Evolutionary conservation across 768 basidiomycete genomes (phyloP), one percentile per base, ranked within the genome.

Genomic region (Boletus bicolor): DNA sequence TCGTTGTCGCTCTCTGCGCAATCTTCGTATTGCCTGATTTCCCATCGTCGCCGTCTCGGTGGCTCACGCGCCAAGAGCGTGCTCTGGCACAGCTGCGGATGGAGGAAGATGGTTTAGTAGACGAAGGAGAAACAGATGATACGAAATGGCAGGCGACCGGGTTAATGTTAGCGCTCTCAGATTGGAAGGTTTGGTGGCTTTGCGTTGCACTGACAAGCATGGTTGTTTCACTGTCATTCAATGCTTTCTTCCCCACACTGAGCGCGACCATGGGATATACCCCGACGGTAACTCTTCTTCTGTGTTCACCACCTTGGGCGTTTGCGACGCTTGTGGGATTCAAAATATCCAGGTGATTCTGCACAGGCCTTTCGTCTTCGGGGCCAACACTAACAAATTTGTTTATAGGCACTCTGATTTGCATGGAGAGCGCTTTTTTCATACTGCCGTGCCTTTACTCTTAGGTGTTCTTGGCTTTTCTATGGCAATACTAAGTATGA

Each of bases 161-260:
- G 9, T 65, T 91, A 4, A 58, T 70, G 9, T 65, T 86, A 58
- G 87, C 91, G 11, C 41, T 90, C 53, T 76, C 75, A 19, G 92
- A 94, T 64, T 84, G 86, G 87, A 89, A 86, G 68, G 89, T 94
- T 38, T 93, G 91, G 87, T 89, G 82, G 81, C 76, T 95, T 43
- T 78, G 86, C 19, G 52, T 90, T 30, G 78, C 85, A 3, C 68
- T 89, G 53, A 81, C 82, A 14, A 78, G 77, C 60, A 77, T 83
- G 72, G 59, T 66, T 37, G 71, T 87, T 37, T 82, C 86, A 9
- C 63, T 91, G 28, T 85, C 83, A 5, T 92, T 92, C 77, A 87
- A 89, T 66, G 85, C 84, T 8, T 91, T 84, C 70, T 92, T 92
- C 73, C 89, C 87, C 7, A 89, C 91, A 0, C 71, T 93, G 53